phyloP scores from a whole-genome alignment of 352 stramenopile genomes.

The Albugo laibachii region DNA sequence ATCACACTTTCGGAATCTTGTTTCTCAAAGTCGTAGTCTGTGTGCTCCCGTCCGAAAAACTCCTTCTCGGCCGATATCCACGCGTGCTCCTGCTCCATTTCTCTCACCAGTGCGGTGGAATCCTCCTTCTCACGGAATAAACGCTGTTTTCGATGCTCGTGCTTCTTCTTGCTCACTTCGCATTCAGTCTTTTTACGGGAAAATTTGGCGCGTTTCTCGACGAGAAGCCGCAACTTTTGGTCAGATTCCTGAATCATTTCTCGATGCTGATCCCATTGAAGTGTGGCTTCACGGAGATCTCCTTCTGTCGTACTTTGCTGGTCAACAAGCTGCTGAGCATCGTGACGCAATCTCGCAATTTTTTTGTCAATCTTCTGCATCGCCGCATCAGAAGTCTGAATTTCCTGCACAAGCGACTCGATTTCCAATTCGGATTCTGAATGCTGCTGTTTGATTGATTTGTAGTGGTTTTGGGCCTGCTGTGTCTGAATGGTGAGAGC shows the following conservation, averaged over 20 bases:
- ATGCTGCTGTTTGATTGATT: slow-evolving; percentile 41
- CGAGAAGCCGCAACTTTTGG: slow-evolving; percentile 81
- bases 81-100: slow-evolving; percentile 84
- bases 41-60: slow-evolving; percentile 92
- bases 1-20: slow-evolving; percentile 73
- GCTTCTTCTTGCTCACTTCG: slow-evolving; percentile 91
- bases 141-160: slow-evolving; percentile 82
- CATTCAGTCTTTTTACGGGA: slow-evolving; percentile 76
- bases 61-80: slow-evolving; percentile 97
- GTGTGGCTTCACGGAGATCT: slow-evolving; percentile 31
- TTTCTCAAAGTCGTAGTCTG: slow-evolving; percentile 96
- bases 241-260: slow-evolving; percentile 72
- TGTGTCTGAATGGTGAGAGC: slow-evolving; percentile 59
- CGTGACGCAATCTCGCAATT: slow-evolving; percentile 30
- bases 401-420: slow-evolving; percentile 45
- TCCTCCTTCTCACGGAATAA: slow-evolving; percentile 87
- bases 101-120: slow-evolving; percentile 76
- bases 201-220: slow-evolving; percentile 45
- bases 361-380: slow-evolving; percentile 32
- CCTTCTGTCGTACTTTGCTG: slow-evolving; percentile 41
- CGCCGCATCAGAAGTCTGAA: slow-evolving; percentile 33
- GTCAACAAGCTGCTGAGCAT: slow-evolving; percentile 46
- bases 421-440: slow-evolving; percentile 53
- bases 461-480: slow-evolving; percentile 30
- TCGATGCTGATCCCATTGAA: slow-evolving; percentile 45